Evolutionary conservation across 2,329 filamentous ascomycete genomes (phyloP).

Genomic region (Botrytis cinerea): DNA sequence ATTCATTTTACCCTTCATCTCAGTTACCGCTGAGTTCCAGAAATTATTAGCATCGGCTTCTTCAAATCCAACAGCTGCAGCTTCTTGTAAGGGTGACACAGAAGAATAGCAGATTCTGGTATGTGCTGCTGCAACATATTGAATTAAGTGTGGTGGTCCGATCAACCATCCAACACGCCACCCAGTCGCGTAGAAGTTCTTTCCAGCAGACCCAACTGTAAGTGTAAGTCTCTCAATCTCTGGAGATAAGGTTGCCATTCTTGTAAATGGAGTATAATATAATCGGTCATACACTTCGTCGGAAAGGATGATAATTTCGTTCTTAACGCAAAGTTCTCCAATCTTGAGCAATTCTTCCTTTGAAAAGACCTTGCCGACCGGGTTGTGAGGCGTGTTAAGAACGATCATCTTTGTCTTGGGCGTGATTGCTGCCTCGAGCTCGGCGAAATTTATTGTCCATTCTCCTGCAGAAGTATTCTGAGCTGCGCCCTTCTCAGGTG

Average conservation of each 20-base stretch:
- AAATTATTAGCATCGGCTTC: slow-evolving; percentile 82
- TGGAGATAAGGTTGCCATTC: slow-evolving; percentile 86
- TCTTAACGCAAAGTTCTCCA: slow-evolving; percentile 84
- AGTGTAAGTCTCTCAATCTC: slow-evolving; percentile 86
- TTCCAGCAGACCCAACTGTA: slow-evolving; percentile 93
- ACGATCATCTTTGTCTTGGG: slow-evolving; percentile 95
- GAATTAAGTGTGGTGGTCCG: slow-evolving; percentile 82
- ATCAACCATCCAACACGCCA: slow-evolving; percentile 97
- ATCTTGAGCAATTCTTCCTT: slow-evolving; percentile 80
- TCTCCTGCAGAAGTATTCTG: slow-evolving; percentile 82
- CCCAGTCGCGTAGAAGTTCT: slow-evolving; percentile 97
- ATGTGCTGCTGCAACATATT: slow-evolving; percentile 89
- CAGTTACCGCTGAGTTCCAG: slow-evolving; percentile 78
- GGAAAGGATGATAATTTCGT: slow-evolving; percentile 90
- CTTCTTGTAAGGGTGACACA: slow-evolving; percentile 91
- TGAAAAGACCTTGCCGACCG: slow-evolving; percentile 93
- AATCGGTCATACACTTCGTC: slow-evolving; percentile 94
- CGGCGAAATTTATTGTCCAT: slow-evolving; percentile 83
- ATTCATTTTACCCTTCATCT: slow-evolving; percentile 89
- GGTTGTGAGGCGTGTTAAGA: slow-evolving; percentile 84
- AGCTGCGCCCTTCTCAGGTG: slow-evolving; percentile 75
- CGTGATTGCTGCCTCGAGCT: slow-evolving; percentile 80
- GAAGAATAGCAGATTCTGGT: slow-evolving; percentile 95
- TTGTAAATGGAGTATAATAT: slow-evolving; percentile 92
- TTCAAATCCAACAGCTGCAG: slow-evolving; percentile 90